Conservation (phyloP, 768 basidiomycete genomes). For the Termitomyces sp. region DNA sequence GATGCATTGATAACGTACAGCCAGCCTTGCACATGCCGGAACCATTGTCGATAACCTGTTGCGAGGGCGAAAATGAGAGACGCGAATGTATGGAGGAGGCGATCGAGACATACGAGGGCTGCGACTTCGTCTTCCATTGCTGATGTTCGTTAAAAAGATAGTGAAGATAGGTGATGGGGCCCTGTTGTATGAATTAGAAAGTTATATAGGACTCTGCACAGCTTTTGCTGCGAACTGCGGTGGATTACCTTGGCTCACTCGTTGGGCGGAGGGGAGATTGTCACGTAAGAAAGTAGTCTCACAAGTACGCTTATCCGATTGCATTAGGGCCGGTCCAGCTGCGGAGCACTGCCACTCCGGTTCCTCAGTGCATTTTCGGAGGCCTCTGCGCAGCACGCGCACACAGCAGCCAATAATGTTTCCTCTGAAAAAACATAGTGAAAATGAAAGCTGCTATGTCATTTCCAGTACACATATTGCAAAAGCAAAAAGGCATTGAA, state of each 20-base stretch:
- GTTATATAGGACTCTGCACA: conserved; percentile 15
- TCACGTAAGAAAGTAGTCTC: conserved; percentile 13
- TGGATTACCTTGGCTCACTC: conserved; percentile 14
- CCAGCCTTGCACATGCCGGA: conserved; percentile 99
- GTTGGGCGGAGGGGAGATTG: conserved; percentile 23
- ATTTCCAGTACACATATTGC: too few relatives aligned
- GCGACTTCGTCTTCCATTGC: conserved; percentile 45
- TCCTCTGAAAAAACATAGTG: too few relatives aligned
- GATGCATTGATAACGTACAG: conserved; percentile 50
- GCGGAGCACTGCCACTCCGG: conserved; percentile 6
- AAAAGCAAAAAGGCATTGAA: too few relatives aligned
- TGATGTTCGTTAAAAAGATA: conserved; percentile 26
- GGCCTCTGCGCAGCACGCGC: too few relatives aligned
- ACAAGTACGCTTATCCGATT: conserved; percentile 27
- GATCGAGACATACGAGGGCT: conserved; percentile 39
- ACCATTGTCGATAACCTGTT: conserved; percentile 84
- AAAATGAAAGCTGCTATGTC: too few relatives aligned
- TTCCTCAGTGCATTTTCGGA: too few relatives aligned
- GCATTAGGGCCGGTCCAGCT: conserved; percentile 26
- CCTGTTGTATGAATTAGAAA: conserved; percentile 9
- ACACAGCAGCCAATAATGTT: too few relatives aligned
- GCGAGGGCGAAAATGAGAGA: conserved; percentile 1
- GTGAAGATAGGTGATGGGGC: conserved; percentile 14
- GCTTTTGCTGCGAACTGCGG: conserved; percentile 20
- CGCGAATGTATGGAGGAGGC: not conserved